These are phyloP conservation scores for Cunninghamia lanceolata DNA, from an alignment of 75 land plant species.

Conservation along the genomic window DNA sequence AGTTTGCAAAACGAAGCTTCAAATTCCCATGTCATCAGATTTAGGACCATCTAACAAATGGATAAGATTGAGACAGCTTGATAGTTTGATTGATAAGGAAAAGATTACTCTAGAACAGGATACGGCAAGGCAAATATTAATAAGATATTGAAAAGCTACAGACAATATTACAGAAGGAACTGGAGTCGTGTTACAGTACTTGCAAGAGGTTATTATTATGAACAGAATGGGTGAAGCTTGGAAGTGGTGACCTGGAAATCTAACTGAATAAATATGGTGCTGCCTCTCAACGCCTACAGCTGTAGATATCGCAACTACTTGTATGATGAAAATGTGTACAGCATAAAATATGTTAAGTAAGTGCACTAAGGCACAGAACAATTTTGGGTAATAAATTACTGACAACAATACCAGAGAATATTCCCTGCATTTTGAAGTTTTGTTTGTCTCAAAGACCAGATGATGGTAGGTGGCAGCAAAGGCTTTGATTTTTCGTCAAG, in stretches of 20 bases:
- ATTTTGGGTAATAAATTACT: background rate
- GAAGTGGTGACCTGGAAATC: too few species aligned
- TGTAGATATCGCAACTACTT: too few species aligned
- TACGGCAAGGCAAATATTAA: background rate
- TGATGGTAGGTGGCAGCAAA: background rate
- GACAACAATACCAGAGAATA: background rate
- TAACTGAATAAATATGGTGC: too few species aligned
- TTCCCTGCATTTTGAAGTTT: background rate
- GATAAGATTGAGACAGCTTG: background rate
- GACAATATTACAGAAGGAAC: background rate
- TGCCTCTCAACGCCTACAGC: too few species aligned
- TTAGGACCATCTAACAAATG: background rate
- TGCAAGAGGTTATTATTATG: background rate
- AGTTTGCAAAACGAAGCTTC: background rate
- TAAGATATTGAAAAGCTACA: background rate
- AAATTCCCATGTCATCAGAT: background rate
- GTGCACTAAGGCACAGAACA: background rate
- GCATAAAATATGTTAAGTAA: background rate
- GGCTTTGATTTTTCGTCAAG: background rate
- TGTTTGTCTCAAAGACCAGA: background rate
- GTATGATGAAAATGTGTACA: too few species aligned
- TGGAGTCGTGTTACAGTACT: background rate
- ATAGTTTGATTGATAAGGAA: background rate
- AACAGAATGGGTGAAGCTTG: too few species aligned
- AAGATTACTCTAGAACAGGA: background rate